phyloP scores from a whole-genome alignment of 108 stramenopile genomes.

The Schizochytrium sp. region DNA sequence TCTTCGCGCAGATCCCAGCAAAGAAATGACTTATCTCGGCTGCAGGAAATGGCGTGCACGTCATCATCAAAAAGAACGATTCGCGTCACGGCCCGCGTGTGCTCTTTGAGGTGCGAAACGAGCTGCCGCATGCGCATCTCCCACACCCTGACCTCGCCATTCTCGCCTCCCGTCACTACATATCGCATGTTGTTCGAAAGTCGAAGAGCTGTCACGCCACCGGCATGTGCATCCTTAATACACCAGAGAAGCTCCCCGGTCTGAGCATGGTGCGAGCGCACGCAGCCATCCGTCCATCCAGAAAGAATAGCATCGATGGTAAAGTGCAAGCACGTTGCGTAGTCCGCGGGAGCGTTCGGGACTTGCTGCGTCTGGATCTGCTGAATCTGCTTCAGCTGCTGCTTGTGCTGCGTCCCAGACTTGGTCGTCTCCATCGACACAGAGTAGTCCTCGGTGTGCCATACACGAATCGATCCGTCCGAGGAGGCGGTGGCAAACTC shows the following conservation, averaged over 20 bases:
- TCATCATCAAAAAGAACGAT: constrained; percentile 46
- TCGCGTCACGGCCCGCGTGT: constrained; percentile 31
- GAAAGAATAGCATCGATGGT: constrained; percentile 32
- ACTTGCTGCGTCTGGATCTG: neutral
- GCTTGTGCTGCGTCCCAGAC: constrained; percentile 14
- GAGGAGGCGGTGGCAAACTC: constrained; percentile 48
- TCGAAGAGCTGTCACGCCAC: constrained; percentile 44
- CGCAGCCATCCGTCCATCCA: constrained; percentile 52
- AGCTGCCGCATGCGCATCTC: constrained; percentile 51
- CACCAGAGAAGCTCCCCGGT: constrained; percentile 43
- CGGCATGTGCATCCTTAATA: constrained; percentile 50
- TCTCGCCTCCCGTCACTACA: constrained; percentile 42
- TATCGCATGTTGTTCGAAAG: constrained; percentile 50
- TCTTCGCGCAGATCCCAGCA: constrained; percentile 58
- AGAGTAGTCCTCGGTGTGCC: constrained; percentile 43
- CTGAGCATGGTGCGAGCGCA: constrained; percentile 46
- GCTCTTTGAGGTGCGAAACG: constrained; percentile 54
- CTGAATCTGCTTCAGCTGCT: neutral
- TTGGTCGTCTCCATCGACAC: constrained; percentile 28
- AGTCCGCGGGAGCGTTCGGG: neutral
- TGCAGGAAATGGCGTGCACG: constrained; percentile 36
- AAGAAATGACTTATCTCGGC: constrained; percentile 36
- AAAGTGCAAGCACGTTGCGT: neutral
- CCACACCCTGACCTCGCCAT: constrained; percentile 58
- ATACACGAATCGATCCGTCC: constrained; percentile 44